Conservation (phyloP, 2,329 filamentous ascomycete species). For the Cladorrhinum sp. region DNA sequence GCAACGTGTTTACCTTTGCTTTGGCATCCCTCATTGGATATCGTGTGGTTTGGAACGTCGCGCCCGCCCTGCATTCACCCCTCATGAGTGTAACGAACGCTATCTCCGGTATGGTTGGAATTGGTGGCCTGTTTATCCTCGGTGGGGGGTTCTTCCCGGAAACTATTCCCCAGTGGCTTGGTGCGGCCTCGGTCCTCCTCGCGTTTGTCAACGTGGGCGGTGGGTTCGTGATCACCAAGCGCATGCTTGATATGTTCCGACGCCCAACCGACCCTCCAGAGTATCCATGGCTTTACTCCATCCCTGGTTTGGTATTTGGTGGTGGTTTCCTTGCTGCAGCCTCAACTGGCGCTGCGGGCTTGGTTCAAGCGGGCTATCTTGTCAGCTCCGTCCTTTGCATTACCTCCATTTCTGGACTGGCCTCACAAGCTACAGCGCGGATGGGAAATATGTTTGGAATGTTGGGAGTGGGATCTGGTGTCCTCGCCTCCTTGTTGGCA, state of each 20-base stretch:
- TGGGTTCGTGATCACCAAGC: conserved; percentile 86
- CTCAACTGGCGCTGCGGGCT: conserved; percentile 74
- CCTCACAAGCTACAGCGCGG: conserved; percentile 77
- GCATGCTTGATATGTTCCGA: conserved; percentile 92
- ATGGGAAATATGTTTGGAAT: conserved; percentile 86
- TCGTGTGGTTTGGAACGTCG: conserved; percentile 82
- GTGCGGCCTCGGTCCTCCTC: conserved; percentile 74
- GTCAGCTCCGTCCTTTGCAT: conserved; percentile 84
- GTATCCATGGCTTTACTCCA: conserved; percentile 81
- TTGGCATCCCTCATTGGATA: conserved; percentile 85
- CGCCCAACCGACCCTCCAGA: conserved; percentile 83
- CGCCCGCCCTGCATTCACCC: conserved; percentile 79
- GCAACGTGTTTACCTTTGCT: conserved; percentile 80
- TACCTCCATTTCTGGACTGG: conserved; percentile 75
- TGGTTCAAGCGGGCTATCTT: conserved; percentile 85
- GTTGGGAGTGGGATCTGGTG: conserved; percentile 77
- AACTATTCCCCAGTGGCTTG: conserved; percentile 75
- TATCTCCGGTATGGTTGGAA: conserved; percentile 85
- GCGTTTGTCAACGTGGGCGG: conserved; percentile 88
- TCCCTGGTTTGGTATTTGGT: conserved; percentile 69
- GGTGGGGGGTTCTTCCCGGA: conserved; percentile 75
- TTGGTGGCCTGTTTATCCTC: conserved; percentile 85
- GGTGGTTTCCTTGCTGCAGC: conserved; percentile 79
- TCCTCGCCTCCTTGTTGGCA: conserved; percentile 77
- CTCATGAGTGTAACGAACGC: conserved; percentile 93